These are phyloP conservation scores for Trichosporon faecale DNA, from an alignment of 1,284 basidiomycete genomes.

Conservation along the genomic window DNA sequence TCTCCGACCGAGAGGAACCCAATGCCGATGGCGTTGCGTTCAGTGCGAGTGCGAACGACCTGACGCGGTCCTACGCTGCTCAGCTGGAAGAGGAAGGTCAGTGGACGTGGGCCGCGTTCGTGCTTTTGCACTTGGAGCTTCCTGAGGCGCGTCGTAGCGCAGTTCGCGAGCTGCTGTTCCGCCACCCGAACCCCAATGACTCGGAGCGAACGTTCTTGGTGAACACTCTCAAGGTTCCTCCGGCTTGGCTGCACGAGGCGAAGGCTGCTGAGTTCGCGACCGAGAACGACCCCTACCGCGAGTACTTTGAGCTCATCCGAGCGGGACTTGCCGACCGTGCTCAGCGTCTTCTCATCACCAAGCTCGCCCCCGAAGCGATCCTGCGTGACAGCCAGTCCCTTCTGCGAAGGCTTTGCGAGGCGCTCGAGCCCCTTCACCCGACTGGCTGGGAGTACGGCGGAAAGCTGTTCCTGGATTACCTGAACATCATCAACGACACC, in stretches of 20 bases:
- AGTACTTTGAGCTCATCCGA: slow-evolving; percentile 72
- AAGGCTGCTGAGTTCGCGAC: slow-evolving; percentile 35
- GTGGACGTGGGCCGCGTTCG: slow-evolving; percentile 83
- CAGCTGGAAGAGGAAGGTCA: slow-evolving; percentile 79
- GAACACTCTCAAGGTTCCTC: slow-evolving; percentile 73
- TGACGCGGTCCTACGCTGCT: slow-evolving; percentile 79
- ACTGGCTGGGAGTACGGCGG: slow-evolving; percentile 74
- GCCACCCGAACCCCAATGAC: slow-evolving; percentile 67
- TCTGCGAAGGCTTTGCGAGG: slow-evolving; percentile 68
- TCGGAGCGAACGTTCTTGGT: slow-evolving; percentile 72
- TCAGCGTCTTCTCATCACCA: slow-evolving; percentile 72
- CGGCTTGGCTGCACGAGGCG: slow-evolving; percentile 77
- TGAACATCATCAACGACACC: slow-evolving; percentile 34
- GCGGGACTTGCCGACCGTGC: slow-evolving; percentile 71
- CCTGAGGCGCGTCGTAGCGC: slow-evolving; percentile 70
- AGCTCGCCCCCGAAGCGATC: slow-evolving; percentile 87
- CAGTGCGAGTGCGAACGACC: slow-evolving; percentile 74
- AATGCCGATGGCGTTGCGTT: slow-evolving; percentile 60
- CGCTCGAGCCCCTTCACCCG: slow-evolving; percentile 63
- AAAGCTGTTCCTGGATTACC: slow-evolving; percentile 52
- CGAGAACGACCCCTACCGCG: slow-evolving; percentile 63
- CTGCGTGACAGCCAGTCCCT: slow-evolving; percentile 73
- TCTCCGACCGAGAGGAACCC: slow-evolving; percentile 67
- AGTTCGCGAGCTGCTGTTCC: slow-evolving; percentile 73
- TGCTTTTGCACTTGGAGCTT: slow-evolving; percentile 82